Conservation (phyloP, 768 basidiomycete genomes). For the Rubroboletus pulcherrimus region DNA sequence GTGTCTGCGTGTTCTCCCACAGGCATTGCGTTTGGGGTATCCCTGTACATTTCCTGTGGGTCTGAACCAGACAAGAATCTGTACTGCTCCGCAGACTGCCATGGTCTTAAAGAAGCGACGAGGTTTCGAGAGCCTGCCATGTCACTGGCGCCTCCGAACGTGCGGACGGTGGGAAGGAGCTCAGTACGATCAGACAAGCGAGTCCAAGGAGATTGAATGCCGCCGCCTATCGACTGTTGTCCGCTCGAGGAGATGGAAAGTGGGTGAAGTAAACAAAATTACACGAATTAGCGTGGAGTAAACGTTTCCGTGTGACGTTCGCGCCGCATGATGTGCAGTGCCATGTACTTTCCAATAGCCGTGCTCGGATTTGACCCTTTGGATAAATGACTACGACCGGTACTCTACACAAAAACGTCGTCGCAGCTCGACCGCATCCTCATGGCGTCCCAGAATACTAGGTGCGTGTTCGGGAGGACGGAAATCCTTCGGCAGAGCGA, state of each 20-base stretch:
- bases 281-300: neutral
- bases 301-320: neutral
- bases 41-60: conserved; percentile 36
- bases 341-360: neutral
- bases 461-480: conserved; percentile 12
- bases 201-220: neutral
- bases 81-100: conserved; percentile 35
- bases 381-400: neutral
- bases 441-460: conserved; percentile 68
- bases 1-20: conserved; percentile 9
- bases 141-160: conserved; percentile 2
- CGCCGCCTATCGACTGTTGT: neutral
- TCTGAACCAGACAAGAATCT: conserved; percentile 45
- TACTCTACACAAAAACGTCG: conserved; percentile 44
- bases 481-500: conserved; percentile 43
- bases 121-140: conserved; percentile 19
- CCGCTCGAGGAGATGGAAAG: neutral
- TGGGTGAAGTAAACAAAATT: neutral
- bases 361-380: neutral
- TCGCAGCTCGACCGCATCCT: conserved; percentile 68
- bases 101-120: conserved; percentile 11
- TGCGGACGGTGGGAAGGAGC: conserved; percentile 11
- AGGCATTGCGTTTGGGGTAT: conserved; percentile 5
- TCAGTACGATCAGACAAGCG: neutral
- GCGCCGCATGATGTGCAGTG: neutral